Conservation (phyloP, 345 rosid genomes). For the Pseudoturritis turrita region DNA sequence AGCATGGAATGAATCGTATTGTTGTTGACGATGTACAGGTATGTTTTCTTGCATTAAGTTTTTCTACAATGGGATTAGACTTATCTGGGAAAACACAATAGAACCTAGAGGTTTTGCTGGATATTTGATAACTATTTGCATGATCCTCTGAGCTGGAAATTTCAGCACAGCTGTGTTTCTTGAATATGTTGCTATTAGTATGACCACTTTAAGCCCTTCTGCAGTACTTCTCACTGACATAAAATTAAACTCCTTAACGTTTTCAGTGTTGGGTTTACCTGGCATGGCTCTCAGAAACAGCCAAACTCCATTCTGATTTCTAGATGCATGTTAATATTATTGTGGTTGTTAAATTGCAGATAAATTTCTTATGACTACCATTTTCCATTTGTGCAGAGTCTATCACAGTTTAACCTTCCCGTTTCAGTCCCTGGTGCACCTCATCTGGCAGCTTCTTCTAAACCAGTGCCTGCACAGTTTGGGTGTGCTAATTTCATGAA, state of each 20-base stretch:
- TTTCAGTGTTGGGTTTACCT: constrained; percentile 1
- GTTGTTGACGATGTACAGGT: constrained; percentile 99
- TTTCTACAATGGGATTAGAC: background rate
- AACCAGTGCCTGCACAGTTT: constrained; percentile 45
- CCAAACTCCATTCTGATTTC: background rate
- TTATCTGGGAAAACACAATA: background rate
- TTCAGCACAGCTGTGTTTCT: background rate
- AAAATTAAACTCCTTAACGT: background rate
- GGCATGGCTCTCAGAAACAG: constrained; percentile 4
- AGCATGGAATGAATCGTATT: constrained; percentile 98
- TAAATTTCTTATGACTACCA: background rate
- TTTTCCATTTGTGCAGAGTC: constrained; percentile 60
- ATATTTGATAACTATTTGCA: constrained; percentile 6
- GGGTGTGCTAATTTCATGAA: constrained; percentile 53
- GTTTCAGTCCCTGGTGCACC: constrained; percentile 82
- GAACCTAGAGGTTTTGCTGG: background rate
- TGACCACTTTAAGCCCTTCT: constrained; percentile 1
- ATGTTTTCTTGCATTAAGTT: background rate
- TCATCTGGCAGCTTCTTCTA: constrained; percentile 53
- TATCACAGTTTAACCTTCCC: constrained; percentile 96
- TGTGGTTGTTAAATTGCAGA: background rate
- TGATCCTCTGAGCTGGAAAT: background rate
- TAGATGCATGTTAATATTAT: background rate
- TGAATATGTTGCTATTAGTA: constrained; percentile 2
- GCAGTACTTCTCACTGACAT: background rate